Evolutionary conservation across 129 eudicot genomes (phyloP), one percentile per base, ranked within the genome.

Genomic region (Chrysanthemum lavandulifolium): DNA sequence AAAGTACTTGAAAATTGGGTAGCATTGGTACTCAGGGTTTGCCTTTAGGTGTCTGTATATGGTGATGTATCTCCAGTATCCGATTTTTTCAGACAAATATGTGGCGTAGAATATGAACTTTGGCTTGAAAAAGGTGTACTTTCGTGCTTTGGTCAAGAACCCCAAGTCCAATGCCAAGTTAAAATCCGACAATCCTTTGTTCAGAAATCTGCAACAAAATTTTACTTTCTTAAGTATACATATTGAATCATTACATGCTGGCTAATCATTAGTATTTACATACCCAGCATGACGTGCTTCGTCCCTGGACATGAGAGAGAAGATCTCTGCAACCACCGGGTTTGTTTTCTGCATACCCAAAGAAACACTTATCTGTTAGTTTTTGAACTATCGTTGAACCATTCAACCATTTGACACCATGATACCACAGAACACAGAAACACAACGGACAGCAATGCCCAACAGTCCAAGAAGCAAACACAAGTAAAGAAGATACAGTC

Each of bases 261-360:
- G 45, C 48, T 6, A 62, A 13, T 11, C 27, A 11, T 19, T 48
- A 48, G 67, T 57, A 65, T 68, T 3, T 53, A 65, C 91, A 50
- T 88, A 95, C 99, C 99, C 97, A 0, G 99, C 99, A 80, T 95
- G 99, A 48, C 99, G 94, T 43, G 99, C 99, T 84, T 95, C 99
- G 31, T 95, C 99, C 73, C 99, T 88, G 16, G 99, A 95, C 99
- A 95, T 95, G 62, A 95, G 99, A n/a, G 99, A 95, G 85, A 95
- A 90, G 76, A 95, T 90, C 84, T 95, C 99, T 59, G 99, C 99
- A 16, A 95, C 99, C 48, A 95, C 94, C 61, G 99, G 99, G 74
- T 95, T 95, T 3, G 99, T 95, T 95, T 95, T 95, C 99, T 95
- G 96, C 88, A 80, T 1, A 71, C 16, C 45, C 8, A 83, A 76